These are phyloP conservation scores for Ilex paraguariensis DNA, from an alignment of 305 asterid genomes.

Conservation along the genomic window DNA sequence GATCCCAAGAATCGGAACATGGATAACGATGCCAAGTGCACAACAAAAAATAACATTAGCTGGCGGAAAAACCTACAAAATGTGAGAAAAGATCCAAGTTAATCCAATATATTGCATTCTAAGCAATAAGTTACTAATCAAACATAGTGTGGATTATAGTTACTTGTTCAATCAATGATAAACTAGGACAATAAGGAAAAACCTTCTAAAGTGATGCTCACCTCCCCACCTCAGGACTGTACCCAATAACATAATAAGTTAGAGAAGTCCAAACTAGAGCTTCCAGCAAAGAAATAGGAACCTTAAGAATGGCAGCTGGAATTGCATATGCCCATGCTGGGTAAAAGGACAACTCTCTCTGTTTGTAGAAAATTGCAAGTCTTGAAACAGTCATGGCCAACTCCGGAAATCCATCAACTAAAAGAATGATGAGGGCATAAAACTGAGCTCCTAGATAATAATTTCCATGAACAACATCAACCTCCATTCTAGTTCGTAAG, in stretches of 20 bases:
- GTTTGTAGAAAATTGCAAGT: slow-evolving; percentile 28
- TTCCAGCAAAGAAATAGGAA: slow-evolving; percentile 32
- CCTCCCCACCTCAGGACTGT: slow-evolving; percentile 22
- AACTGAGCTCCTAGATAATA: slow-evolving; percentile 20
- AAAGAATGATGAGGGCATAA: slow-evolving; percentile 17
- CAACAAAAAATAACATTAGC: slow-evolving; percentile 21
- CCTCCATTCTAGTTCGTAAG: slow-evolving; percentile 19
- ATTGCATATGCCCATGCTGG: slow-evolving; percentile 32
- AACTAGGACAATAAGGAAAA: neutral
- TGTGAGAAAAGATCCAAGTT: neutral
- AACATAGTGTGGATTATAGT: neutral
- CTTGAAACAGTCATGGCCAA: slow-evolving; percentile 18
- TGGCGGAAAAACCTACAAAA: slow-evolving; percentile 29
- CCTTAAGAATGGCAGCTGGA: slow-evolving; percentile 30
- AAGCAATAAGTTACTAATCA: neutral
- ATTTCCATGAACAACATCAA: slow-evolving; percentile 20
- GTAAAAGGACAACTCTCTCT: slow-evolving; percentile 18
- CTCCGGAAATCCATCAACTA: slow-evolving; percentile 22
- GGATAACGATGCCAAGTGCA: slow-evolving; percentile 22
- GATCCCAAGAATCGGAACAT: slow-evolving; percentile 37
- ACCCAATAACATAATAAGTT: slow-evolving; percentile 30
- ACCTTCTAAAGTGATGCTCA: neutral
- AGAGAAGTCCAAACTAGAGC: slow-evolving; percentile 32
- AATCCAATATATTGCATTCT: neutral
- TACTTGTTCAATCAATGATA: too few species aligned